A percentile compares a stretch with the other conserved stretches of the same genome.
Evolutionary conservation across 768 basidiomycete species (phyloP).

Genomic region (Clitopilus hobsonii): DNA sequence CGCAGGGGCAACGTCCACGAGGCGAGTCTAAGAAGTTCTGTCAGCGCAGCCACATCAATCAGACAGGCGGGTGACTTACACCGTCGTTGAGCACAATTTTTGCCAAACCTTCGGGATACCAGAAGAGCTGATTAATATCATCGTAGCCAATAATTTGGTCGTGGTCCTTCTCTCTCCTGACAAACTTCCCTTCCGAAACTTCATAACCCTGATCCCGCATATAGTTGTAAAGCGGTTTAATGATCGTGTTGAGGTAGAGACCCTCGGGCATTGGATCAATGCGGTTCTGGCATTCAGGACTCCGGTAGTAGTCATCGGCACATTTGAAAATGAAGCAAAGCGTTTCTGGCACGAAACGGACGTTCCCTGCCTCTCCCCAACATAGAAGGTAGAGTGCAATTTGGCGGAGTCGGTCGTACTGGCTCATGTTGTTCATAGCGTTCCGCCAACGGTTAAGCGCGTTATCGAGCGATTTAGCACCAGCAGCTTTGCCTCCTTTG

Average conservation of each 20-base stretch:
- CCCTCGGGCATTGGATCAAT: slow-evolving; percentile 93
- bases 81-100: slow-evolving; percentile 88
- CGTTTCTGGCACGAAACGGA: slow-evolving; percentile 95
- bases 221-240: slow-evolving; percentile 94
- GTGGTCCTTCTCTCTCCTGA: slow-evolving; percentile 91
- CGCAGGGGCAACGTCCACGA: slow-evolving; percentile 86
- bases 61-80: slow-evolving; percentile 36
- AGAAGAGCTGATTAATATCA: slow-evolving; percentile 98
- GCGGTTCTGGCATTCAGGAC: slow-evolving; percentile 93
- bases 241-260: slow-evolving; percentile 83
- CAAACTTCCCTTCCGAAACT: slow-evolving; percentile 90
- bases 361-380: slow-evolving; percentile 98
- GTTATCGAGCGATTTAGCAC: slow-evolving; percentile 81
- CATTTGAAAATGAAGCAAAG: slow-evolving; percentile 99
- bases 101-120: slow-evolving; percentile 98
- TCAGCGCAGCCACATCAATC: slow-evolving; percentile 2
- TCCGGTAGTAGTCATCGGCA: slow-evolving; percentile 98
- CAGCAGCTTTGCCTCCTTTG: slow-evolving; percentile 49
- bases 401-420: slow-evolving; percentile 96
- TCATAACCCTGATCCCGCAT: slow-evolving; percentile 98
- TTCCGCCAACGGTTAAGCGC: slow-evolving; percentile 95
- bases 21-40: slow-evolving; percentile 57
- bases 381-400: slow-evolving; percentile 94
- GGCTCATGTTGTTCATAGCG: slow-evolving; percentile 99
- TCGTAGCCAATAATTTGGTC: slow-evolving; percentile 98